Base-by-base conservation (phyloP, 2,329 filamentous ascomycete genomes). In the Neurospora crassa region DNA sequence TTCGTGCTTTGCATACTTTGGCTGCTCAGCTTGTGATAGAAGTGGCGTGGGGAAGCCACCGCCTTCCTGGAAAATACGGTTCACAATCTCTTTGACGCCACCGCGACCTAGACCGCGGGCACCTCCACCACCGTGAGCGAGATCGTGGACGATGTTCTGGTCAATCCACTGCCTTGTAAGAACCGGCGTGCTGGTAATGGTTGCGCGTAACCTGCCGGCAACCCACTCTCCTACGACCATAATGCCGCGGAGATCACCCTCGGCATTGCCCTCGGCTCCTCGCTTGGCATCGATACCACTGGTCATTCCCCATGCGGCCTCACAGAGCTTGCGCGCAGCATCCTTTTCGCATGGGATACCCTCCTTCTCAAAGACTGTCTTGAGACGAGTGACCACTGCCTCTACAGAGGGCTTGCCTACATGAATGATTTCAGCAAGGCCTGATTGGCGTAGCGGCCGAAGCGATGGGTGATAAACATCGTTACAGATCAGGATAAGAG, bases 401-500 rank as follows among this genome's bases (percentile, higher is more conserved):
- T 97, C 94, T 11, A 98, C 82, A 0, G 92, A 90, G 1, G 96
- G 94, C 76, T 96, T 96, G 68, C 95, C 92, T 42, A 97, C 91
- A 78, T 97, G 94, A 29, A 99, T 90, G 47, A 98, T 90, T 79
- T 99, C 96, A 0, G 95, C 96, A 68, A 96, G 82, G 6, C 85
- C 89, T 0, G 93, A 94, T 74, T 95, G 92, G n/a, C 96, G 89
- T 8, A 99, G 84, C 0, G 93, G 94, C 40, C 94, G 88, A 53
- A 99, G 85, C 24, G 94, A 92, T 4, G 95, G 90, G 76, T 97
- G 94, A 78, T 99, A 99, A 0, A 98, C 89, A 79, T 99, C 96
- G 77, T 99, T 99, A 83, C 96, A 99, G 76, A 99, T 96, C 68
- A 99, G 85, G 69, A 99, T 93, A 40, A 99, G 84, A 0, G 96